Conservation (phyloP, 2,329 filamentous ascomycete species). For the Lecanicillium sp. region DNA sequence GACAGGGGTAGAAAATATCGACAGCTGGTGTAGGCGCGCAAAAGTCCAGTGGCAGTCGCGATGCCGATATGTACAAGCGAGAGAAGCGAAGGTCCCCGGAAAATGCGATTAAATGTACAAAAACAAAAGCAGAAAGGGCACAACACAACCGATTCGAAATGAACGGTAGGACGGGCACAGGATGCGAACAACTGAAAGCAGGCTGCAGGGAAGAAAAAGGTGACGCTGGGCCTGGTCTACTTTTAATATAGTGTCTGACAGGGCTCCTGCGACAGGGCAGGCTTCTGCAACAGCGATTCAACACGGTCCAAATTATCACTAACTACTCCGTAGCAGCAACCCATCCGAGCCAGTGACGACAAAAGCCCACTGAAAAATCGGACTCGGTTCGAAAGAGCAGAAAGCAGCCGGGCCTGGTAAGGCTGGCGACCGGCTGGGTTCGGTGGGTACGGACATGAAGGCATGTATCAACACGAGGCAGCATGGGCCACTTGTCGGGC, state of each 20-base stretch:
- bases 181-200: not conserved
- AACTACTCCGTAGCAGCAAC: no score
- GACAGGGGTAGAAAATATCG: not conserved
- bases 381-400: not conserved
- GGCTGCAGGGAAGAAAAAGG: not conserved
- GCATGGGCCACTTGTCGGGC: not conserved
- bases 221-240: not conserved
- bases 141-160: not conserved
- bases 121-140: not conserved
- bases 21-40: not conserved
- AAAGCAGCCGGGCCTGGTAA: not conserved
- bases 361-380: not conserved
- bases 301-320: not conserved
- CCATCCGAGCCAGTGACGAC: no score
- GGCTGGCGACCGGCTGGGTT: not conserved
- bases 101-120: not conserved
- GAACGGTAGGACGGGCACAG: not conserved
- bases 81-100: not conserved
- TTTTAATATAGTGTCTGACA: constrained; percentile 5
- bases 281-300: not conserved
- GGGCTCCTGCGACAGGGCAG: constrained; percentile 1
- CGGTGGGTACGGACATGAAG: not conserved
- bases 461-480: constrained; percentile 2
- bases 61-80: constrained; percentile 2
- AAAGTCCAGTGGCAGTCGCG: constrained; percentile 7